Base-by-base conservation (phyloP, 345 rosid species). In the Orychophragmus violaceus region DNA sequence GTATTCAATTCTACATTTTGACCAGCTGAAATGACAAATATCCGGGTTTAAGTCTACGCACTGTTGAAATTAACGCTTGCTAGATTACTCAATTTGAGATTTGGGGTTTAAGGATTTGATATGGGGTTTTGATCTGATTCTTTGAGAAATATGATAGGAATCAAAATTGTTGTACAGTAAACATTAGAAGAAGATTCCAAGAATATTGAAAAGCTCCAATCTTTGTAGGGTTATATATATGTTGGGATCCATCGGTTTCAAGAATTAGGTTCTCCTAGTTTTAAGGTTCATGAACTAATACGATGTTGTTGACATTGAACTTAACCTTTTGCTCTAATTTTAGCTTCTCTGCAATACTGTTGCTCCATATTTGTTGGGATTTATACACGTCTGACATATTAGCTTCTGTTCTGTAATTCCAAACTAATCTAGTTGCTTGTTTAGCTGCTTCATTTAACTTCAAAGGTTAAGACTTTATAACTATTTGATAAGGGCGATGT, bases 1-100 rank as follows among this genome's bases (percentile, higher is more conserved):
- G 97, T 93, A 77, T 8, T 61, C 19, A 35, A 13, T 8, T 41
- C 14, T 60, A 45, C 59, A 25, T 37, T 37, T 21, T 10, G 25
- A 23, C 19, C 5, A 35, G 9, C 1, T 0, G 8, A 59, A 29
- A 23, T n/a, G 10, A 3, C 2, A 16, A 54, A 17, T 56, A 28
- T 13, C 0, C 18, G 32, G 44, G 22, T 51, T 50, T 17, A 14
- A 6, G 3, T 21, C 3, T 5, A n/a, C n/a, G n/a, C n/a, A n/a
- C n/a, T n/a, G n/a, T n/a, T n/a, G n/a, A n/a, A n/a, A n/a, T n/a
- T n/a, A n/a, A 27, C 14, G 30, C 28, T 48, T 36, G 2, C 4
- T 37, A 7, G 19, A n/a, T 49, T 36, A 32, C 35, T 23, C 48
- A 11, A 3, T 39, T 42, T 13, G 61, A 8, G 73, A 23, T 63